phyloP scores from a whole-genome alignment of 495 filamentous ascomycete species.

The Lepidopterella palustris region DNA sequence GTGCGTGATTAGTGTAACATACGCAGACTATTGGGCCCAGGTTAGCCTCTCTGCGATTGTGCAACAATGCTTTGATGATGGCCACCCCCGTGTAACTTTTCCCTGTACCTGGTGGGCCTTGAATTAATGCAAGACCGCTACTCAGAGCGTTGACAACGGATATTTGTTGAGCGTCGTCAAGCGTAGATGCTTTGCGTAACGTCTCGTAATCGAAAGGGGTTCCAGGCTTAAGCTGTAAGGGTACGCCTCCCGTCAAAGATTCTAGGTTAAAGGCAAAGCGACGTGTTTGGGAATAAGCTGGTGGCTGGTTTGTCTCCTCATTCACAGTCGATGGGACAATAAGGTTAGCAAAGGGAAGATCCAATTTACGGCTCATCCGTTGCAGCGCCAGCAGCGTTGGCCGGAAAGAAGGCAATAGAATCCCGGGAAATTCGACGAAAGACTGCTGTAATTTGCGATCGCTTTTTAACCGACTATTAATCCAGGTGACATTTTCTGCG shows the following conservation, averaged over 20 bases:
- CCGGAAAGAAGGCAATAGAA: slow-evolving; percentile 61
- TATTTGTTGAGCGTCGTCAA: slow-evolving; percentile 53
- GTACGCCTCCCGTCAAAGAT: neutral
- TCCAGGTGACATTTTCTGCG: neutral
- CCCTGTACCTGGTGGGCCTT: slow-evolving; percentile 78
- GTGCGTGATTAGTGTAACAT: slow-evolving; percentile 49
- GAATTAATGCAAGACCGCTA: slow-evolving; percentile 56
- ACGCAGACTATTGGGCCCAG: slow-evolving; percentile 11
- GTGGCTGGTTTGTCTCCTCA: slow-evolving; percentile 35
- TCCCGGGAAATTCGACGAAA: slow-evolving; percentile 64
- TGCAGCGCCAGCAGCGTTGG: slow-evolving; percentile 61
- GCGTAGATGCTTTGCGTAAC: slow-evolving; percentile 25
- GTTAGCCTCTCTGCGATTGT: slow-evolving; percentile 47
- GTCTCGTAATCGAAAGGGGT: slow-evolving; percentile 1
- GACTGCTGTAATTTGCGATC: neutral
- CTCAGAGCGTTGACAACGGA: slow-evolving; percentile 53
- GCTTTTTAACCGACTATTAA: neutral
- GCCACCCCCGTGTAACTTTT: slow-evolving; percentile 60
- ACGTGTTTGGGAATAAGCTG: slow-evolving; percentile 48
- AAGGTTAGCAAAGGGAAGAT: slow-evolving; percentile 56
- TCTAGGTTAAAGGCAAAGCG: slow-evolving; percentile 15
- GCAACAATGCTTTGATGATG: slow-evolving; percentile 53
- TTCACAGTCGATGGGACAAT: slow-evolving; percentile 42
- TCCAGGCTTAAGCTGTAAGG: neutral
- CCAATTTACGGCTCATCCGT: slow-evolving; percentile 41